Evolutionary conservation across 2,329 filamentous ascomycete species (phyloP).

Genomic region (Canariomyces notabilis): DNA sequence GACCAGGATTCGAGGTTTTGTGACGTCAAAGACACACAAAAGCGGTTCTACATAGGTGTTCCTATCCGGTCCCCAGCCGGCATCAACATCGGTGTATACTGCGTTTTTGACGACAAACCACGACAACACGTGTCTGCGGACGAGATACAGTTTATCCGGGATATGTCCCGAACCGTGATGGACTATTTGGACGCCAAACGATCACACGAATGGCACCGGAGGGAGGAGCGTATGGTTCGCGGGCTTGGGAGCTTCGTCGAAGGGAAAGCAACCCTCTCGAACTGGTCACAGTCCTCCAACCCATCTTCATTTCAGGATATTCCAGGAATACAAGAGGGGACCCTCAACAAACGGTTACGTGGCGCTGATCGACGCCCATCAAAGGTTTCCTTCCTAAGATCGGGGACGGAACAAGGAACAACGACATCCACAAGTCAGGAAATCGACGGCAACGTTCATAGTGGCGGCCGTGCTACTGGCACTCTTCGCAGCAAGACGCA

Average conservation of each 20-base stretch:
- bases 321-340: conserved; percentile 18
- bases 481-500: no score
- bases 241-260: conserved; percentile 25
- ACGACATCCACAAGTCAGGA: no score
- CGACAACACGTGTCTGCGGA: conserved; percentile 26
- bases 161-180: conserved; percentile 31
- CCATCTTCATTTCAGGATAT: conserved; percentile 15
- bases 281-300: conserved; percentile 16
- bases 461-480: no score
- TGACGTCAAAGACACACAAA: conserved; percentile 21
- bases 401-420: no score
- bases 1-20: conserved; percentile 29
- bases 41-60: conserved; percentile 38
- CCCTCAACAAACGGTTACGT: conserved; percentile 22
- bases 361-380: no score
- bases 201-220: conserved; percentile 25
- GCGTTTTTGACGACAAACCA: conserved; percentile 30
- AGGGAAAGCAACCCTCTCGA: conserved; percentile 21
- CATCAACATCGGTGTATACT: conserved; percentile 40
- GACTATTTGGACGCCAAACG: conserved; percentile 33
- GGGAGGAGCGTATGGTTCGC: conserved; percentile 34
- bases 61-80: conserved; percentile 37
- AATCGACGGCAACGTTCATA: no score
- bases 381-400: no score
- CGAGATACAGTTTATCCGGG: conserved; percentile 26